A percentile compares a stretch with the other conserved stretches of the same genome.
Conservation (phyloP, 2,329 filamentous ascomycete genomes). For the Diaporthe humulicola region DNA sequence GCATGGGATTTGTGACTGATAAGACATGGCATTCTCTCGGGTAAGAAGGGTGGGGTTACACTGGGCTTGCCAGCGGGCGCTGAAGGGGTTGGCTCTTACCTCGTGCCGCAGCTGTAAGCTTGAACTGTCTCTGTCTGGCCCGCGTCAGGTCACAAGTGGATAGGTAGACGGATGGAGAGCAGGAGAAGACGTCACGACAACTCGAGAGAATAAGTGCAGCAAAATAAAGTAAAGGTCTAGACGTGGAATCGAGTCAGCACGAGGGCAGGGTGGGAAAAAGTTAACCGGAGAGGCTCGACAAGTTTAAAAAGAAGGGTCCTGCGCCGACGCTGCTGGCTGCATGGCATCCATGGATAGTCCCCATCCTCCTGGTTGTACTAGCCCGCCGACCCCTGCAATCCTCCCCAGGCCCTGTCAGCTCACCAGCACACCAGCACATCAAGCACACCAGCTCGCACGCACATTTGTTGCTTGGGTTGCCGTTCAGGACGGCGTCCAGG, state of each 20-base stretch:
- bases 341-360: conserved; percentile 3
- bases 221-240: background rate
- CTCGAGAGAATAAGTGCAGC: background rate
- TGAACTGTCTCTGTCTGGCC: background rate
- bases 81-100: conserved; percentile 14
- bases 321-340: conserved; percentile 22
- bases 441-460: background rate
- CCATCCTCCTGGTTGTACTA: conserved; percentile 9
- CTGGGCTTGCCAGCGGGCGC: background rate
- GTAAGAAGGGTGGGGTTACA: conserved; percentile 32
- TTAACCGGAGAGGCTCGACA: background rate
- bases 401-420: background rate
- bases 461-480: background rate
- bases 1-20: conserved; percentile 28
- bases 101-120: background rate
- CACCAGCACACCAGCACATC: background rate
- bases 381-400: conserved; percentile 24
- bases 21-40: conserved; percentile 32
- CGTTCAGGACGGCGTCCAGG: background rate
- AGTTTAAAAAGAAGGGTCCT: conserved; percentile 38
- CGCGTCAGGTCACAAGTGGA: background rate
- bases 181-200: background rate
- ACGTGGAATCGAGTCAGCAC: conserved; percentile 20
- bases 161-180: background rate
- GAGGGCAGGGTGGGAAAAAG: background rate